Base-by-base conservation (phyloP, 192 early-diverging fungal species). In the Backusella macrospora region DNA sequence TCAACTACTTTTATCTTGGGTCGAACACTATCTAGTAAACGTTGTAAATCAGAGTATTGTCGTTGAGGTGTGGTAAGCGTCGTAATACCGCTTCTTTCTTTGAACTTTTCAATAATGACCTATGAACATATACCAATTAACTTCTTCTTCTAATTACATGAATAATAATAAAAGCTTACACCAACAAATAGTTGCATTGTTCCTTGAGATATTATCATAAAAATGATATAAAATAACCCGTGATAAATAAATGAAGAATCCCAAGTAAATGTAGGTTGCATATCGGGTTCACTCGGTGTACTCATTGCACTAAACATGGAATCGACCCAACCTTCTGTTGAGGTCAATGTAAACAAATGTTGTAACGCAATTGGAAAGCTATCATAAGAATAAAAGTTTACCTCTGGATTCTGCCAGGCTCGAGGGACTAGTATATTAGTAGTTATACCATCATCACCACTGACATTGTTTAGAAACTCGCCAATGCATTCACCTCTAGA, bases 71-170 rank as follows among this genome's bases (percentile, higher is more conserved):
- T 73, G 0, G 87, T 88, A 62, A 88, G 76, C 37, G 82, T 84
- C 0, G 87, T 82, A 6, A 80, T 82, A 13, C 87, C 87, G 10
- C 80, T 81, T 62, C 86, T 70, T 64, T 81, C 80, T 29, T 83
- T 85, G 64, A 83, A 88, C 47, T 85, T 86, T 63, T 83, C 84
- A 44, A 88, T 83, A 26, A 88, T 86, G 18, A 88, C 83, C 42
- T 83, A 79, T 9, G 83, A 75, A 12, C 6, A 23, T 59, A 23
- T 59, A 10, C 7, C 3, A 23, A 10, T 6, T 26, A 8, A 4
- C 16, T 52, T n/a, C 8, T 21, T 4, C 16, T 14, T 15, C 1
- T 43, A 26, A n/a, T 42, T 74, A 21, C n/a, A 68, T 10, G 1
- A 4, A 21, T 55, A 52, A 59, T 12, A 5, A 10, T 2, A 59